Evolutionary conservation across 345 rosid species (phyloP).

Genomic region (Mallotus nudiflorus): DNA sequence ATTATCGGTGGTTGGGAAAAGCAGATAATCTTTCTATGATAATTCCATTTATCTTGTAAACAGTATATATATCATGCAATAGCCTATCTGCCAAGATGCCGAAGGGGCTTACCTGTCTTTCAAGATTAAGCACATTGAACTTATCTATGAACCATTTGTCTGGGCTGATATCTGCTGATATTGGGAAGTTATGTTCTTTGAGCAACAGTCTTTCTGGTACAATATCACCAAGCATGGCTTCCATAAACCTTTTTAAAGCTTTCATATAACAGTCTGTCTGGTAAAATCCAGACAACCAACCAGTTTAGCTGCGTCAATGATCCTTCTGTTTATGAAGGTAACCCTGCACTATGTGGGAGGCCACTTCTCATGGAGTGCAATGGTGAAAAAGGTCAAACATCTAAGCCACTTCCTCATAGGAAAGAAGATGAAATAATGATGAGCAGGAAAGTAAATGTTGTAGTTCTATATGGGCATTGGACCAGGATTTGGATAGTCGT

Average conservation of each 20-base stretch:
- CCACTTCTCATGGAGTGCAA: too few species aligned
- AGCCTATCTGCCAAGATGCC: constrained; percentile 13
- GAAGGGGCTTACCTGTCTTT: too few species aligned
- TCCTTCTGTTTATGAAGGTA: constrained; percentile 28
- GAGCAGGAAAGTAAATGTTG: too few species aligned
- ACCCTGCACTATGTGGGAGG: constrained; percentile 20
- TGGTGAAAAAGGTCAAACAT: too few species aligned
- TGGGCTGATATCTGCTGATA: constrained; percentile 11
- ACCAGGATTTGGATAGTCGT: too few species aligned
- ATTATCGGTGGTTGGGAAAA: constrained; percentile 1
- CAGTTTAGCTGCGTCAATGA: constrained; percentile 21
- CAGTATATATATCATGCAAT: constrained; percentile 9
- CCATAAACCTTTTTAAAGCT: constrained; percentile 22
- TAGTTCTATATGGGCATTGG: too few species aligned
- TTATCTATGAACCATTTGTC: constrained; percentile 23
- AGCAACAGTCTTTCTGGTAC: constrained; percentile 21
- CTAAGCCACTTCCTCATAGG: too few species aligned
- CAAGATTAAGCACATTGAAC: constrained; percentile 14
- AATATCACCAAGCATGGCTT: constrained; percentile 18
- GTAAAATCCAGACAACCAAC: constrained; percentile 24
- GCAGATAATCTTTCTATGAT: background rate
- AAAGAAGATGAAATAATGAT: too few species aligned
- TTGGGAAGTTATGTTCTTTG: background rate
- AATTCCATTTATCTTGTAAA: constrained; percentile 14
- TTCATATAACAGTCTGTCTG: constrained; percentile 27